Evolutionary conservation across 2,329 filamentous ascomycete genomes (phyloP), one percentile per base, ranked within the genome.

Genomic region (Rutstroemia sp.): DNA sequence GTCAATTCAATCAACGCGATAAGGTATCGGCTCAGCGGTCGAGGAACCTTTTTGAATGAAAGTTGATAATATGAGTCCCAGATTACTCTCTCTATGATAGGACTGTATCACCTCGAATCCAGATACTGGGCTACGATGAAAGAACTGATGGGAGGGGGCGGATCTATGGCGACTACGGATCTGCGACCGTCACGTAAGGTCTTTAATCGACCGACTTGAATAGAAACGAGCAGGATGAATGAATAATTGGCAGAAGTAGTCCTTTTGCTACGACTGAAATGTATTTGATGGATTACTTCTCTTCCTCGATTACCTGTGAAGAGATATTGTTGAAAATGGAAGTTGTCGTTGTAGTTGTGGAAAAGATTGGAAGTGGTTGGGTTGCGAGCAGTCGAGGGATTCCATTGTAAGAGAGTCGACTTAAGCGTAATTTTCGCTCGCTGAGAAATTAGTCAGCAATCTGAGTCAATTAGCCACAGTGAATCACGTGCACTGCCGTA

Each of bases 1-100:
- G 56, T 59, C 46, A 56, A 53, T 56, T 45, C 57, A 59, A 49
- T 56, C 57, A 54, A 59, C 47, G 47, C 53, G 53, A 55, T 34
- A 34, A 34, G 30, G 30, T 34, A 34, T 34, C 38, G 18, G 37
- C 23, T 50, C 51, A 21, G 27, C 37, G 51, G 41, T 38, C 25
- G 19, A 19, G 30, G 30, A 34, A 34, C 12, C 30, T 34, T 34
- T 34, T 34, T 12, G 30, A 12, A 34, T 1, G 30, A 34, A 50
- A 50, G 60, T 41, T 54, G 49, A 58, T 19, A 38, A 50, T 44
- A 25, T 55, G 39, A 51, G 54, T 27, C 39, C 39, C 47, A 59
- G 52, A 54, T 54, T 49, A 54, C 52, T 54, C 52, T 54, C 52
- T 54, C 42, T 54, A 54, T 49, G 34, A 54, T 54, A 49, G 50